phyloP scores from a whole-genome alignment of 768 basidiomycete genomes.

The Hericium rajendrae region DNA sequence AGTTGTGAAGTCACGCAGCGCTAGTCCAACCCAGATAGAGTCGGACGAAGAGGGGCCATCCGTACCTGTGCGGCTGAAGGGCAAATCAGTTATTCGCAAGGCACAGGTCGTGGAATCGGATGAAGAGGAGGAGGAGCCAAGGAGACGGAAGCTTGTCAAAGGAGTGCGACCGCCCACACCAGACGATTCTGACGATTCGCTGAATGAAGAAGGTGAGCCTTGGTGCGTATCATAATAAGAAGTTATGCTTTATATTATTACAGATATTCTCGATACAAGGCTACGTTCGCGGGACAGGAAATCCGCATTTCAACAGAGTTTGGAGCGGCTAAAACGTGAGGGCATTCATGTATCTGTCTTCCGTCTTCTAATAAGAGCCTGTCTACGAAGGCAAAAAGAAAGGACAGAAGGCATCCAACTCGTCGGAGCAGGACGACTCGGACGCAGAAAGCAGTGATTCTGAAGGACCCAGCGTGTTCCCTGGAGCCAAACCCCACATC shows the following conservation, averaged over 20 bases:
- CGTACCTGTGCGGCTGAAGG: neutral
- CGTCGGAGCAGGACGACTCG: constrained; percentile 4
- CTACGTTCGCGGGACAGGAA: constrained; percentile 52
- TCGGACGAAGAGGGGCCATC: neutral
- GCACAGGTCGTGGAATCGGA: constrained; percentile 22
- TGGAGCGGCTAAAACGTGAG: constrained; percentile 61
- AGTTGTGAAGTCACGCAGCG: neutral
- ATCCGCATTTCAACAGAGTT: constrained; percentile 49
- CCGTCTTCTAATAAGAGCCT: constrained; percentile 1
- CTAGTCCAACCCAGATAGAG: neutral
- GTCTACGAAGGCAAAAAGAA: constrained; percentile 7
- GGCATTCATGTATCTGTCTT: constrained; percentile 1
- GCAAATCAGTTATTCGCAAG: neutral
- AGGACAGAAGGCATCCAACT: constrained; percentile 14
- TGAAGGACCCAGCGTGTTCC: neutral
- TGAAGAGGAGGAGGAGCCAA: constrained; percentile 22
- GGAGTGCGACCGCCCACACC: constrained; percentile 32
- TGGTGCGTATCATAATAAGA: neutral
- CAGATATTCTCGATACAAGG: constrained; percentile 57
- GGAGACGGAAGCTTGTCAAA: constrained; percentile 33
- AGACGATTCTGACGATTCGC: constrained; percentile 34
- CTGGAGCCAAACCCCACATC: constrained; percentile 23
- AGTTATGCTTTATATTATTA: neutral
- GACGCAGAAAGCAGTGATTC: constrained; percentile 23
- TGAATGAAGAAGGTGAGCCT: constrained; percentile 49